Evolutionary conservation across 2,329 filamentous ascomycete species (phyloP), one percentile per base, ranked within the genome.

Genomic region (Geoglossum cookeanum): DNA sequence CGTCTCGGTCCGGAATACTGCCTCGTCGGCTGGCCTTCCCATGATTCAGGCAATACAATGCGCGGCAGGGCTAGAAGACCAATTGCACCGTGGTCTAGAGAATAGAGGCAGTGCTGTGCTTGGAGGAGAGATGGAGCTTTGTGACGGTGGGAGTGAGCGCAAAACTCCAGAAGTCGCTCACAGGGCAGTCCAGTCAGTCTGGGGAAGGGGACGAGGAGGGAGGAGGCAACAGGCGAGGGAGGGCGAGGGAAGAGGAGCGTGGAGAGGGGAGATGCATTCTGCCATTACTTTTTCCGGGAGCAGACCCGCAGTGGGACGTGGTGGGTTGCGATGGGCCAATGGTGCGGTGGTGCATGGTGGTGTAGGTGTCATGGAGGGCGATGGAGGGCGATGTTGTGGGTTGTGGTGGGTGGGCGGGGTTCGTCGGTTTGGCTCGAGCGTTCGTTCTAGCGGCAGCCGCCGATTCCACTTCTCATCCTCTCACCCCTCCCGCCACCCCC

Each of bases 121-220:
- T 30, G 15, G 27, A 3, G 55, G 49, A 56, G 57, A 57, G 60
- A 60, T 67, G 70, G 73, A 75, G 73, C 70, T 76, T 77, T 78
- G 67, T 58, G 58, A 13, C 1, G 59, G 59, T 65, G 61, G 61
- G 62, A 68, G 71, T 71, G 72, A 76, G 72, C 75, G 75, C 75
- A 77, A 78, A 78, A 74, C 75, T 73, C 72, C 71, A 64, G 69
- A 78, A 78, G 75, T 78, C 75, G 75, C 74, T 74, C 74, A 70
- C 67, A 56, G 61, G 60, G 62, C 9, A 42, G 39, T 42, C 13
- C n/a, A 7, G 42, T 45, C 5, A 22, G 22, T 51, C 35, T 42
- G 5, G 15, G 33, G 17, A 4, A 37, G 49, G 13, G 15, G 49
- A 17, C 9, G 30, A 35, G 15, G 48, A 37, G 9, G 27, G 15